These are phyloP conservation scores for Parafenestella ontariensis DNA, from an alignment of 2,329 filamentous ascomycete genomes.

Conservation along the genomic window DNA sequence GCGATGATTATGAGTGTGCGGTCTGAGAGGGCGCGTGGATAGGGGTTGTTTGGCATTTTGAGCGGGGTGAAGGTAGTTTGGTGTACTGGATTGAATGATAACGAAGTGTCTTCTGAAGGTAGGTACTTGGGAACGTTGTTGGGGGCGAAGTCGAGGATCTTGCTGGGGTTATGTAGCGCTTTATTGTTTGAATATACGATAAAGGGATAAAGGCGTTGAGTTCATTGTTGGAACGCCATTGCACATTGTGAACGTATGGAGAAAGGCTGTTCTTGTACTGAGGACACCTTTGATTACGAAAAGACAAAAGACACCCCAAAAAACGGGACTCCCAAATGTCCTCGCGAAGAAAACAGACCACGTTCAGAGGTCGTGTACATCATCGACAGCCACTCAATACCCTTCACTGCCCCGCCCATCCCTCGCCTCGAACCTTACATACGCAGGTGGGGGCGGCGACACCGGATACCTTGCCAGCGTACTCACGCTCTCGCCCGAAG, in stretches of 20 bases:
- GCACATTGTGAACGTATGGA: neutral
- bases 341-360: too few species aligned
- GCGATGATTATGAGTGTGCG: conserved; percentile 2
- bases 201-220: neutral
- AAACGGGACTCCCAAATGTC: too few species aligned
- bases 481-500: too few species aligned
- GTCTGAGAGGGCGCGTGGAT: neutral
- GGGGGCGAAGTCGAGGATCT: neutral
- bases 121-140: neutral
- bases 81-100: neutral
- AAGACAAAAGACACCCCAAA: too few species aligned
- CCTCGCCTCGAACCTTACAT: too few species aligned
- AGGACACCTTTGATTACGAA: too few species aligned
- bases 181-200: neutral
- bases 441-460: too few species aligned
- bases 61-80: neutral
- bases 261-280: too few species aligned
- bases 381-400: too few species aligned
- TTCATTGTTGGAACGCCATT: neutral
- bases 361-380: too few species aligned
- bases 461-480: too few species aligned
- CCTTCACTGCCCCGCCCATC: too few species aligned
- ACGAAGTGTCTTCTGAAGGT: neutral
- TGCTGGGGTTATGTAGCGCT: neutral
- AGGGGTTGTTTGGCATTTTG: neutral